phyloP scores from a whole-genome alignment of 2,329 filamentous ascomycete genomes.

The Aspergillus cejpii region DNA sequence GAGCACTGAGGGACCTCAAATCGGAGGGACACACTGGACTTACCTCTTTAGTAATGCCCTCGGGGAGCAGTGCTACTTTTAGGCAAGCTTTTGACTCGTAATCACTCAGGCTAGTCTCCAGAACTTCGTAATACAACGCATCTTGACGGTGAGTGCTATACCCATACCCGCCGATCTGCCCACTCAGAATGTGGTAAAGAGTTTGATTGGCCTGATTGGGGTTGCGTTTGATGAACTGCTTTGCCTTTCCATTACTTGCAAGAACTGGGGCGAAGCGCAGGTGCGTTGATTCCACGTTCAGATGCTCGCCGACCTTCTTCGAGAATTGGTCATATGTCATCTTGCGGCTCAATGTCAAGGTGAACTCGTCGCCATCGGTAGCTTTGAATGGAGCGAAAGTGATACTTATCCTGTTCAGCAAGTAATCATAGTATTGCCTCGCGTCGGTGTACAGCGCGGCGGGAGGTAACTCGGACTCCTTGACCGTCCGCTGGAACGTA shows the following conservation, averaged over 20 bases:
- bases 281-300: slow-evolving; percentile 75
- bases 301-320: slow-evolving; percentile 69
- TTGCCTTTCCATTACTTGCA: slow-evolving; percentile 66
- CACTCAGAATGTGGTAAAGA: slow-evolving; percentile 71
- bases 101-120: slow-evolving; percentile 91
- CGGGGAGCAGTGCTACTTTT: slow-evolving; percentile 75
- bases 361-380: slow-evolving; percentile 59
- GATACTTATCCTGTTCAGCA: slow-evolving; percentile 74
- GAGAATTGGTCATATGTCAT: slow-evolving; percentile 84
- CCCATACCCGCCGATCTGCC: slow-evolving; percentile 64
- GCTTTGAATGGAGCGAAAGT: slow-evolving; percentile 62
- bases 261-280: slow-evolving; percentile 88
- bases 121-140: slow-evolving; percentile 80
- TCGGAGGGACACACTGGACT: slow-evolving; percentile 18
- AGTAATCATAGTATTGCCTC: slow-evolving; percentile 84
- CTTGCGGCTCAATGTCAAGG: slow-evolving; percentile 74
- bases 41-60: slow-evolving; percentile 87
- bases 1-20: background rate
- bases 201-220: slow-evolving; percentile 62
- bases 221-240: slow-evolving; percentile 67
- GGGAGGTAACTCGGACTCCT: slow-evolving; percentile 36
- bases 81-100: slow-evolving; percentile 86
- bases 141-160: slow-evolving; percentile 64
- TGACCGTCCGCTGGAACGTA: slow-evolving; percentile 71
- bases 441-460: slow-evolving; percentile 58